Percentiles rank a stretch among this genome's conserved stretches.
These are phyloP conservation scores for Ceratopteris richardii DNA, from an alignment of 75 land plant species.

Conservation along the genomic window DNA sequence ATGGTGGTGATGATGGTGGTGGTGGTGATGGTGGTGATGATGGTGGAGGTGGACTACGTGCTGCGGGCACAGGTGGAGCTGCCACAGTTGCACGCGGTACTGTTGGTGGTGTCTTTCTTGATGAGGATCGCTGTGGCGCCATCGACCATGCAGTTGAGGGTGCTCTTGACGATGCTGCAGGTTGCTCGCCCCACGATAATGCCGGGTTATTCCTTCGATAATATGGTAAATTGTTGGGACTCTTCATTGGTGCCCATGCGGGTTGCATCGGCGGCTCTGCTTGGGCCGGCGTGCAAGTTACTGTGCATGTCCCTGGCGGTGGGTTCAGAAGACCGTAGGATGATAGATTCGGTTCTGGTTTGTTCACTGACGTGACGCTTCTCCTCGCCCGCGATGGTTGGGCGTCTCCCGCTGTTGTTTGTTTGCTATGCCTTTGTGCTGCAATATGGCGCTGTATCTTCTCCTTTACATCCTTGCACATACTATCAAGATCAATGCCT, in stretches of 20 bases:
- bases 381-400: not conserved
- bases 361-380: too few relatives aligned
- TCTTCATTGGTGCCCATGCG: not conserved
- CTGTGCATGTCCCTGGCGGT: too few relatives aligned
- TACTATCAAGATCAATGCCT: too few relatives aligned
- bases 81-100: not conserved
- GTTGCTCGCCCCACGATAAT: not conserved
- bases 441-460: too few relatives aligned
- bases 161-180: not conserved
- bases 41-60: not conserved
- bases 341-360: too few relatives aligned
- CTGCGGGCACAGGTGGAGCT: not conserved
- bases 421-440: too few relatives aligned
- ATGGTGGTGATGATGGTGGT: not conserved
- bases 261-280: not conserved
- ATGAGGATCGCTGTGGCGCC: too few relatives aligned
- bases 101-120: not conserved
- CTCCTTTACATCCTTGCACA: too few relatives aligned
- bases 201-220: not conserved
- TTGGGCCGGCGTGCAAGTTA: too few relatives aligned
- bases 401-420: too few relatives aligned
- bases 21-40: not conserved
- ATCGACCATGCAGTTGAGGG: not conserved
- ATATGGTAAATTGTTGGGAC: not conserved
- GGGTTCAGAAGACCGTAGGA: too few relatives aligned